These are phyloP conservation scores for Lactifluus subvellereus DNA, from an alignment of 768 basidiomycete species.

Conservation along the genomic window DNA sequence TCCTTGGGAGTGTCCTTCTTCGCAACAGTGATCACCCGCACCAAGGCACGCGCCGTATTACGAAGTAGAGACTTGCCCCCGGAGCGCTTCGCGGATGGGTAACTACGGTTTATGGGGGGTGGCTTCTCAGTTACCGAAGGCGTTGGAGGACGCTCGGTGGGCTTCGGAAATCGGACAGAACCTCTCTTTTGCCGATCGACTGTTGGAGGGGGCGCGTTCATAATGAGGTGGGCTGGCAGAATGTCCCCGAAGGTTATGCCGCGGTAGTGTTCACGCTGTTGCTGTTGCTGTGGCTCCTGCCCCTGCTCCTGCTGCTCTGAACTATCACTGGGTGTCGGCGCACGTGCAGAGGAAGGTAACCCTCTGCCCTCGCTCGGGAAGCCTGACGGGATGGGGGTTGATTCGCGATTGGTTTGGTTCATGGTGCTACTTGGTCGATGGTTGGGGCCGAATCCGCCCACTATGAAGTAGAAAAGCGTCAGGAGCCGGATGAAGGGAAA, in stretches of 20 bases:
- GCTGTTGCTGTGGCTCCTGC: too few species aligned
- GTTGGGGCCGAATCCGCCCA: background rate
- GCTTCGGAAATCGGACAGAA: background rate
- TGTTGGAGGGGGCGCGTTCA: slow-evolving; percentile 4
- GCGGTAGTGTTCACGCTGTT: slow-evolving; percentile 1
- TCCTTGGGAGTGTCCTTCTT: background rate
- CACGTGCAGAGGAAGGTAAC: background rate
- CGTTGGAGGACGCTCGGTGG: background rate
- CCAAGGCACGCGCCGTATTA: background rate
- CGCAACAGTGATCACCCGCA: background rate
- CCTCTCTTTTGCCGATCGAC: background rate
- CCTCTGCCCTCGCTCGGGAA: background rate
- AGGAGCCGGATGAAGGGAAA: background rate
- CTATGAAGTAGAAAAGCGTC: background rate
- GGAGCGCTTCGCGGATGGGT: background rate
- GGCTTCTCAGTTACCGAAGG: background rate
- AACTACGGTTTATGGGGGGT: background rate
- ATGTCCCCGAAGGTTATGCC: slow-evolving; percentile 18
- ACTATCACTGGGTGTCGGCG: background rate
- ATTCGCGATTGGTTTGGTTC: background rate
- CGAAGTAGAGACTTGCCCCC: background rate
- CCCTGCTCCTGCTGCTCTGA: background rate
- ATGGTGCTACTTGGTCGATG: background rate
- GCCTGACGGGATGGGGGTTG: background rate
- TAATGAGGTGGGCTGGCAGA: slow-evolving; percentile 5